Conservation (phyloP, 228 moss, liverwort and hornwort genomes). For the Sphagnum fallax region DNA sequence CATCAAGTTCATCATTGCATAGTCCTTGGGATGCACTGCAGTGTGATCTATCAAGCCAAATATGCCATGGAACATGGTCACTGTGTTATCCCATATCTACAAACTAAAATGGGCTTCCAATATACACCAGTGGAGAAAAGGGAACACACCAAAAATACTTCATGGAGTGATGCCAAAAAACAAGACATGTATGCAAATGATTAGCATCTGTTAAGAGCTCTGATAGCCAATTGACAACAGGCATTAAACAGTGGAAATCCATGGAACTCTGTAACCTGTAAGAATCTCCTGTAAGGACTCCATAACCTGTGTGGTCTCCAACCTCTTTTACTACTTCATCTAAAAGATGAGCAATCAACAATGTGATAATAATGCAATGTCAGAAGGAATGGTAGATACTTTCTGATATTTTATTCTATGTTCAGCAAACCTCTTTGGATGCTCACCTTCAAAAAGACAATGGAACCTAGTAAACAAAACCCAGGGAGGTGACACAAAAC, state of each 20-base stretch:
- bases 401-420: not conserved
- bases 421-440: not conserved
- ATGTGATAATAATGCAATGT: not conserved
- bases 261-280: too few species aligned
- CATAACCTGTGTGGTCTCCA: too few species aligned
- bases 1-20: slow-evolving; percentile 31
- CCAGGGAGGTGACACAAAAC: not conserved
- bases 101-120: too few species aligned
- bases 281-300: too few species aligned
- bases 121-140: too few species aligned
- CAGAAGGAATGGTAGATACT: not conserved
- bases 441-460: not conserved
- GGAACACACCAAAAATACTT: too few species aligned
- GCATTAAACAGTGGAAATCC: not conserved
- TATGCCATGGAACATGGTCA: not conserved
- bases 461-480: not conserved
- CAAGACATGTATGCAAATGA: not conserved
- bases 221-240: not conserved
- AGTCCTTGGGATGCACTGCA: slow-evolving; percentile 48
- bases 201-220: not conserved
- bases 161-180: too few species aligned
- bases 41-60: slow-evolving; percentile 20
- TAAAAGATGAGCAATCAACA: not conserved
- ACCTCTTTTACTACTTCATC: not conserved
- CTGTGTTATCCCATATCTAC: not conserved